Conservation (phyloP, 176 grass and related monocot species). For the Carex scoparia region DNA sequence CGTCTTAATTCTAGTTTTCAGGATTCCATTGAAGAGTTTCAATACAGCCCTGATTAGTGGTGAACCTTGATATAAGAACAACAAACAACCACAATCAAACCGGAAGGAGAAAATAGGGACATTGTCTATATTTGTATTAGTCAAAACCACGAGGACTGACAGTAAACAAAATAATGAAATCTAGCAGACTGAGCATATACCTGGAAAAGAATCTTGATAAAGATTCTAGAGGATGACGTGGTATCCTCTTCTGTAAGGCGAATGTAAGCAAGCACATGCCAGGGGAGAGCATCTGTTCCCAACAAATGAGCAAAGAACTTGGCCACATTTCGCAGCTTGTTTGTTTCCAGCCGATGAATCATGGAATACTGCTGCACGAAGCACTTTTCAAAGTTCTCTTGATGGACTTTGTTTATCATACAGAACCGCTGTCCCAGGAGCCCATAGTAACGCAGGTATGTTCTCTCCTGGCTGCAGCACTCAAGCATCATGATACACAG, state of each 20-base stretch:
- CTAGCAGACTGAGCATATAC: slow-evolving; percentile 34
- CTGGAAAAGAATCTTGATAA: slow-evolving; percentile 97
- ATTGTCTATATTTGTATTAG: neutral
- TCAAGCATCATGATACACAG: slow-evolving; percentile 92
- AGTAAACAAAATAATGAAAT: neutral
- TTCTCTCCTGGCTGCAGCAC: slow-evolving; percentile 95
- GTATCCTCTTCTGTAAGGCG: slow-evolving; percentile 95
- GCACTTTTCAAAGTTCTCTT: slow-evolving; percentile 95
- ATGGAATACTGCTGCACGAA: slow-evolving; percentile 96
- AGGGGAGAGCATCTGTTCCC: slow-evolving; percentile 75
- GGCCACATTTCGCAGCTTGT: slow-evolving; percentile 88
- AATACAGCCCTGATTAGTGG: neutral
- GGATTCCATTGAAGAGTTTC: neutral
- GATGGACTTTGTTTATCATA: slow-evolving; percentile 89
- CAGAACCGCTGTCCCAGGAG: slow-evolving; percentile 87
- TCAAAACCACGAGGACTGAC: neutral
- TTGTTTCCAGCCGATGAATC: slow-evolving; percentile 90
- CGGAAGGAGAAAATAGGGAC: neutral
- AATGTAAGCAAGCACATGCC: slow-evolving; percentile 90
- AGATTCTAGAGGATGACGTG: slow-evolving; percentile 88
- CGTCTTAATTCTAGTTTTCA: neutral
- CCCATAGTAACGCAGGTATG: slow-evolving; percentile 87
- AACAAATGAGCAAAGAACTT: slow-evolving; percentile 95
- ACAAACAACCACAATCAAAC: slow-evolving; percentile 5
- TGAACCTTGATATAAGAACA: slow-evolving; percentile 4